A percentile compares a stretch with the other conserved stretches of the same genome.
phyloP scores from a whole-genome alignment of 495 filamentous ascomycete genomes.

The Pseudevernia furfuracea region DNA sequence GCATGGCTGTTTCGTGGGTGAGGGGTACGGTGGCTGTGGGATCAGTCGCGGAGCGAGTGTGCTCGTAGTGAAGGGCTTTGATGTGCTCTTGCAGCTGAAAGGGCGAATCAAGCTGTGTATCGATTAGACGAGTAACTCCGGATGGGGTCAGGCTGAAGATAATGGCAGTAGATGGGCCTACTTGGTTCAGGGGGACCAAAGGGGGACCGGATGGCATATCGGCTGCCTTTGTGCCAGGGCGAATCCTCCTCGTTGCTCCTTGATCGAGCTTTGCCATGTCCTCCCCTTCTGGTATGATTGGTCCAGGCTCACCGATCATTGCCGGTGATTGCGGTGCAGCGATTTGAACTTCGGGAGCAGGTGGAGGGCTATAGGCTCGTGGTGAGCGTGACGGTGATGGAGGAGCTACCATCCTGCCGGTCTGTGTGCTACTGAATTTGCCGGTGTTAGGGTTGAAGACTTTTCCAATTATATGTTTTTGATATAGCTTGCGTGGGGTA shows the following conservation, averaged over 20 bases:
- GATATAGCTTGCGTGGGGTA: not conserved
- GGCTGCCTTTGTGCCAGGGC: constrained; percentile 79
- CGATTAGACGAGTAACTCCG: not conserved
- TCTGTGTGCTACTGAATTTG: no score
- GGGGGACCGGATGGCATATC: constrained; percentile 92
- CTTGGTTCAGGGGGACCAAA: constrained; percentile 73
- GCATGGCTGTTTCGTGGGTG: constrained; percentile 59
- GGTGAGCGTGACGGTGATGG: constrained; percentile 62
- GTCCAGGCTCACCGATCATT: constrained; percentile 42
- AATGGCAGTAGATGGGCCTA: constrained; percentile 33
- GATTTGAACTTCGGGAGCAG: constrained; percentile 83
- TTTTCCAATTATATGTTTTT: not conserved
- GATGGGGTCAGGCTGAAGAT: not conserved
- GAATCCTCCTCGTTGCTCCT: constrained; percentile 72
- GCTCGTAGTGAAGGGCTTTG: constrained; percentile 76
- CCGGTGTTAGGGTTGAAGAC: no score
- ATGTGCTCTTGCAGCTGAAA: constrained; percentile 99
- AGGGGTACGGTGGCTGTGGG: constrained; percentile 53
- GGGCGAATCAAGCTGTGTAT: constrained; percentile 74
- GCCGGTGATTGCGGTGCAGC: constrained; percentile 68
- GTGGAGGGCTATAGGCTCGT: constrained; percentile 80
- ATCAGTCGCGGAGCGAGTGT: constrained; percentile 58
- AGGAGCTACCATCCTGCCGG: not conserved
- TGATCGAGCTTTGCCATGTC: constrained; percentile 48
- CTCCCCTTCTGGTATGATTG: constrained; percentile 35